Base-by-base conservation (phyloP, 2,329 filamentous ascomycete genomes). In the Penicillium sp. region DNA sequence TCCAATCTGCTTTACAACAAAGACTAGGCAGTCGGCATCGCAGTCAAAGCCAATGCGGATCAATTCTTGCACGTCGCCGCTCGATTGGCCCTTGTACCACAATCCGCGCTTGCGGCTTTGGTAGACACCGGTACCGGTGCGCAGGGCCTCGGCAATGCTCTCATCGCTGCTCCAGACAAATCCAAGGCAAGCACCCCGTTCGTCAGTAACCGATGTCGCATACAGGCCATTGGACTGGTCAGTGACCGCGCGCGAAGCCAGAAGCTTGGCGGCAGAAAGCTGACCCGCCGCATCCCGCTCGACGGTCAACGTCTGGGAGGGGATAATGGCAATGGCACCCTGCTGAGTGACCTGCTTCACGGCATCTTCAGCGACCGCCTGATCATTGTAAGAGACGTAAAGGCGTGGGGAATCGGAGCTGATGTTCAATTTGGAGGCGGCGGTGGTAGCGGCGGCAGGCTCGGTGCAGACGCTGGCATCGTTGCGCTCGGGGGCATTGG, bases 1-100 rank as follows among this genome's bases (percentile, higher is more conserved):
- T 31, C 95, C 95, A 73, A 90, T 91, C 75, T 99, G 95, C 66
- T 86, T 88, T 44, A 98, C 93, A 14, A 91, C 84, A 73, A 97
- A 98, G 64, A 90, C 89, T 67, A 99, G 78, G 57, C 93, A 96
- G 75, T 99, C 95, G 62, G 89, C 89, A 74, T 99, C 95, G 75
- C 95, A 99, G 76, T 99, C 95, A 53, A 96, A 81, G 1, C 89
- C 89, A 63, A 99, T 84, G 56, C 87, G 87, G 22, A 98, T 81
- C 50, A 99, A 82, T 74, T 97, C 88, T 75, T 99, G 95, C 13
- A 90, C 91, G 73, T 98, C 93, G 14, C 95, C 95, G 53, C 93
- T 98, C 9, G 90, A 95, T 52, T 93, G 90, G 6, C 95, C 95
- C 79, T 99, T 99, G 76, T 96, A 89, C 95, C 95, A 99, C 27